Percentiles rank a stretch among this genome's conserved stretches.
phyloP scores from a whole-genome alignment of 1,284 basidiomycete genomes.

The Thelephora terrestris region DNA sequence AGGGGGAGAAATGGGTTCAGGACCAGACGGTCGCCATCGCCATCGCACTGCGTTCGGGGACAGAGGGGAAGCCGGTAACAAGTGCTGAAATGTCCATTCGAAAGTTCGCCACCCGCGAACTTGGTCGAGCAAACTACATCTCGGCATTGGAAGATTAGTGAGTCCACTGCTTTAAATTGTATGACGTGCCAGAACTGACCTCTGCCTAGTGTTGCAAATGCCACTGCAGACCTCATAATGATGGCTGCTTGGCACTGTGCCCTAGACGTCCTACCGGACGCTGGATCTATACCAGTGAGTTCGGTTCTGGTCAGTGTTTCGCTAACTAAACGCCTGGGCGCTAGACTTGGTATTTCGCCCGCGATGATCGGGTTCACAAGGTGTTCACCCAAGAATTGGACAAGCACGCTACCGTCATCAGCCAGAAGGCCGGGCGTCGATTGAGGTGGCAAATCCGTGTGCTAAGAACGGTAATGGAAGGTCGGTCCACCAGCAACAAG shows the following conservation, averaged over 20 bases:
- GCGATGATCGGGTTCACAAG: constrained; percentile 70
- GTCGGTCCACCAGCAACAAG: constrained; percentile 49
- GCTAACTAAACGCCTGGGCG: constrained; percentile 6
- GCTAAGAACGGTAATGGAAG: constrained; percentile 51
- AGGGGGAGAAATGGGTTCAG: constrained; percentile 73
- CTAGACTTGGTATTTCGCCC: constrained; percentile 70
- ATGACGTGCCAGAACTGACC: constrained; percentile 2
- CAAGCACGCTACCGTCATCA: constrained; percentile 39
- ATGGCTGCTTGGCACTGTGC: constrained; percentile 63
- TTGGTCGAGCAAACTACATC: constrained; percentile 67
- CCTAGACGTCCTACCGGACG: constrained; percentile 35
- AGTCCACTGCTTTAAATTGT: constrained; percentile 17
- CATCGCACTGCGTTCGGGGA: constrained; percentile 50
- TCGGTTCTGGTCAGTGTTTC: constrained; percentile 1
- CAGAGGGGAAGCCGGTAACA: constrained; percentile 55
- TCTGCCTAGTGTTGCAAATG: constrained; percentile 58
- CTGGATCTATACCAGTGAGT: constrained; percentile 55
- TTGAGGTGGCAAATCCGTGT: constrained; percentile 64
- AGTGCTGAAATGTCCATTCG: constrained; percentile 57
- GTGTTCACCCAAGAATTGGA: constrained; percentile 56
- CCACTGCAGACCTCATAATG: constrained; percentile 64
- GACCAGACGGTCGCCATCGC: constrained; percentile 48
- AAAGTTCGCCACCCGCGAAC: constrained; percentile 66
- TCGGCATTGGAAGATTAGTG: constrained; percentile 78
- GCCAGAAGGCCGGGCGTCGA: constrained; percentile 37